Evolutionary conservation across 2,329 filamentous ascomycete species (phyloP).

Genomic region (Venturiaceae sp.): DNA sequence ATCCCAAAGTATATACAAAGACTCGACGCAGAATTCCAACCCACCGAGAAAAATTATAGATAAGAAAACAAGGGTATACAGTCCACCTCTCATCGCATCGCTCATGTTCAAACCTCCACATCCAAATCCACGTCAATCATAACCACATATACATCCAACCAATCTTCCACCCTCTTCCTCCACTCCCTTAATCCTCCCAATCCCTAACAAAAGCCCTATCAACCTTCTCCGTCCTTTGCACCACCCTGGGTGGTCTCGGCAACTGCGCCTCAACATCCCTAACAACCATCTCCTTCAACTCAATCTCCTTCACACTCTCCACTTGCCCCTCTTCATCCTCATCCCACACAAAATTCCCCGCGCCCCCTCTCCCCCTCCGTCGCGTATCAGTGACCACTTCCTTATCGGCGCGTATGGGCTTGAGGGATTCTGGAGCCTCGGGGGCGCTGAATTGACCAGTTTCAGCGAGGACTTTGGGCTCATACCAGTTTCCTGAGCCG

Average conservation of each 20-base stretch:
- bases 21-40: background rate
- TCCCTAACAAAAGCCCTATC: background rate
- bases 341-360: constrained; percentile 9
- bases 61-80: background rate
- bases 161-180: background rate
- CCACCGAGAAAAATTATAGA: too few species aligned
- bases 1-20: background rate
- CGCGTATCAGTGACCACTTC: background rate
- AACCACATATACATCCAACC: background rate
- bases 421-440: background rate
- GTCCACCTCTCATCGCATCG: background rate
- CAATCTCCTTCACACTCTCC: constrained; percentile 1
- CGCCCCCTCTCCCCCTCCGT: constrained; percentile 3
- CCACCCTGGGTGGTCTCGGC: constrained; percentile 1
- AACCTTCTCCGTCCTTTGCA: background rate
- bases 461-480: constrained; percentile 1
- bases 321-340: background rate
- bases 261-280: constrained; percentile 7
- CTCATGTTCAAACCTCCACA: background rate
- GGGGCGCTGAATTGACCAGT: constrained; percentile 4
- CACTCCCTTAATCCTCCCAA: background rate
- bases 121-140: background rate
- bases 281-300: constrained; percentile 8
- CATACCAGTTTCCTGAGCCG: constrained; percentile 9
- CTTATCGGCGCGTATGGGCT: background rate